Evolutionary conservation across 169 alveolate species (phyloP).

Genomic region (Babesia bovis): DNA sequence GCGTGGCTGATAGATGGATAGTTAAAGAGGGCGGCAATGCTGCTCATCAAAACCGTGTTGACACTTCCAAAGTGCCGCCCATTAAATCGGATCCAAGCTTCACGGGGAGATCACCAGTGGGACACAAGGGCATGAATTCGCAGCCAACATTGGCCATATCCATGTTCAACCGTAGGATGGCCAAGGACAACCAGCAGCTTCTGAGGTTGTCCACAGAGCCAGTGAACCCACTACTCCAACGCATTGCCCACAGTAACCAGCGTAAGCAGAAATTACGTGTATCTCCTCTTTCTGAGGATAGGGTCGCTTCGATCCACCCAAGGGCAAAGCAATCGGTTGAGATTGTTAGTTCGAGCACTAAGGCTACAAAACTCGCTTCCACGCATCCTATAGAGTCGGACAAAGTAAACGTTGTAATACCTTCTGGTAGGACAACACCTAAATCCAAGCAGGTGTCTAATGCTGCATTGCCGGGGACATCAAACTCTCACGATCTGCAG

Average conservation of each 20-base stretch:
- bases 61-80: background rate
- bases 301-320: background rate
- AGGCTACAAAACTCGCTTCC: background rate
- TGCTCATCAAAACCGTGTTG: background rate
- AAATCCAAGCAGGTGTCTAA: too few species aligned
- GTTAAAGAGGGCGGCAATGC: too few species aligned
- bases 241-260: constrained; percentile 45
- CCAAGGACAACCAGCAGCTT: constrained; percentile 27
- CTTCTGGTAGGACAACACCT: background rate
- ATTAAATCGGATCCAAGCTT: too few species aligned
- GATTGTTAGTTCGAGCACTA: background rate
- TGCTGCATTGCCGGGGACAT: background rate
- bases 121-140: too few species aligned
- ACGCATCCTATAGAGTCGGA: too few species aligned
- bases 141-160: constrained; percentile 1
- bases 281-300: constrained; percentile 2
- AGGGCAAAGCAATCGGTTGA: background rate
- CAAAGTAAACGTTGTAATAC: background rate
- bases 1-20: too few species aligned
- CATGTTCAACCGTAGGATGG: constrained; percentile 22
- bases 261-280: constrained; percentile 24
- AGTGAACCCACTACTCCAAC: constrained; percentile 30
- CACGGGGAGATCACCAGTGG: too few species aligned
- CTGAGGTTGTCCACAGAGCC: constrained; percentile 28
- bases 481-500: background rate